These are phyloP conservation scores for Pythium brachiatum DNA, from an alignment of 352 stramenopile genomes.

Conservation along the genomic window DNA sequence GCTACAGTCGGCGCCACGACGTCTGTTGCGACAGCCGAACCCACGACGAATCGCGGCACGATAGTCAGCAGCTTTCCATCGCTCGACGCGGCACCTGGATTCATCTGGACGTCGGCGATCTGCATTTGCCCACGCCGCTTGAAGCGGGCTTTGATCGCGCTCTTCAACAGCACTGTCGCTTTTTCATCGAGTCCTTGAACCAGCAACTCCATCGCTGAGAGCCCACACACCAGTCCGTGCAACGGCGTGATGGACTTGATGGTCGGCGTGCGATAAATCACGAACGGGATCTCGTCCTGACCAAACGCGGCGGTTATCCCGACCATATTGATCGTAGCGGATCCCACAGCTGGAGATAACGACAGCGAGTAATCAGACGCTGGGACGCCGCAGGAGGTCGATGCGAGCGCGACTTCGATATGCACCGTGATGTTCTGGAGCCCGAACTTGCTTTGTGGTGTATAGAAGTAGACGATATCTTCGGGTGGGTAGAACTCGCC, in stretches of 20 bases:
- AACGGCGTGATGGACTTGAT: slow-evolving; percentile 54
- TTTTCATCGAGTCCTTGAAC: slow-evolving; percentile 68
- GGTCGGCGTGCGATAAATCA: slow-evolving; percentile 60
- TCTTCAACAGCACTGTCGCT: slow-evolving; percentile 34
- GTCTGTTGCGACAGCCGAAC: slow-evolving; percentile 38
- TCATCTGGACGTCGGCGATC: slow-evolving; percentile 43
- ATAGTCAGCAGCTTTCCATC: slow-evolving; percentile 50
- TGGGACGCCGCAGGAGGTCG: not conserved
- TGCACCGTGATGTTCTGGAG: slow-evolving; percentile 60
- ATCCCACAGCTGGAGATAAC: not conserved
- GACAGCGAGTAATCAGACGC: not conserved
- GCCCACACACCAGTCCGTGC: slow-evolving; percentile 37
- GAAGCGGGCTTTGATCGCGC: slow-evolving; percentile 55
- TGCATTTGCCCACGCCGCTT: slow-evolving; percentile 75
- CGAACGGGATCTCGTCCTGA: slow-evolving; percentile 63
- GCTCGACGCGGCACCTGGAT: not conserved
- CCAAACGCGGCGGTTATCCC: slow-evolving; percentile 32
- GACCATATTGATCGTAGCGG: not conserved
- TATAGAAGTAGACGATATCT: slow-evolving; percentile 74
- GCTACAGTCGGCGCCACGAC: not conserved
- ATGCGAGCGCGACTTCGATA: slow-evolving; percentile 41
- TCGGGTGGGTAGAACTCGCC: slow-evolving; percentile 63
- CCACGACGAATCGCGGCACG: slow-evolving; percentile 66
- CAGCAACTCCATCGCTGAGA: slow-evolving; percentile 49
- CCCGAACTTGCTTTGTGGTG: slow-evolving; percentile 72